A percentile compares a stretch with the other conserved stretches of the same genome.
phyloP scores from a whole-genome alignment of 345 rosid species.

The Erysimum cheiranthoides region DNA sequence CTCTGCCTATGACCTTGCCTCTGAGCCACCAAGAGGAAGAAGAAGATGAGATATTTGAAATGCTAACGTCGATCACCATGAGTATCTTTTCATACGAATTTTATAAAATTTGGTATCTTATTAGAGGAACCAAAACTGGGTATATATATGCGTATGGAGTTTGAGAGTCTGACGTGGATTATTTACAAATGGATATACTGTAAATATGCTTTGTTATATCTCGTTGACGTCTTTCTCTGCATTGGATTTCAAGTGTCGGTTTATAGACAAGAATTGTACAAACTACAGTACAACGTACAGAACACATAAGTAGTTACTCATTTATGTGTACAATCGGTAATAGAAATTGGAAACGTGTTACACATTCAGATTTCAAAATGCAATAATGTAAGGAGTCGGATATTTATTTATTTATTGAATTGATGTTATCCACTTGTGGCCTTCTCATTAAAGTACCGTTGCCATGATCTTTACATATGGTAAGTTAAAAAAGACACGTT shows the following conservation, averaged over 20 bases:
- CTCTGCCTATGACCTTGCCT: slow-evolving; percentile 61
- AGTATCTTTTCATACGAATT: background rate
- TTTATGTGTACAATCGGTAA: background rate
- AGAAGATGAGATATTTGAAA: slow-evolving; percentile 4
- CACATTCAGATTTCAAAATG: background rate
- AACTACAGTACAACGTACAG: background rate
- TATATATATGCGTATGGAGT: slow-evolving; percentile 1
- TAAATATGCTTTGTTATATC: background rate
- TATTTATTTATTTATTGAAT: background rate
- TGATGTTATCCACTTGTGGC: background rate
- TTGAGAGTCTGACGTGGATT: slow-evolving; percentile 19
- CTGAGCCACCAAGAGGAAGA: slow-evolving; percentile 39
- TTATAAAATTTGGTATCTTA: too few relatives aligned
- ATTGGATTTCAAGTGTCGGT: slow-evolving; percentile 9
- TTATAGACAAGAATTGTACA: background rate
- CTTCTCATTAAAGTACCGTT: background rate
- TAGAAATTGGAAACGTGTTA: slow-evolving; percentile 14
- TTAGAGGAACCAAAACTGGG: background rate
- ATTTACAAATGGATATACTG: background rate
- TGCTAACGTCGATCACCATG: background rate
- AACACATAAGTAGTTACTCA: slow-evolving; percentile 5
- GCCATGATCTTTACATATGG: background rate
- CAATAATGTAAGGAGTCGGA: background rate
- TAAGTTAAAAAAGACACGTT: too few relatives aligned
- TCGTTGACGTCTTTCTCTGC: background rate